Evolutionary conservation across 179 eudicot genomes (phyloP), one percentile per base, ranked within the genome.

Genomic region (Patellifolia procumbens): DNA sequence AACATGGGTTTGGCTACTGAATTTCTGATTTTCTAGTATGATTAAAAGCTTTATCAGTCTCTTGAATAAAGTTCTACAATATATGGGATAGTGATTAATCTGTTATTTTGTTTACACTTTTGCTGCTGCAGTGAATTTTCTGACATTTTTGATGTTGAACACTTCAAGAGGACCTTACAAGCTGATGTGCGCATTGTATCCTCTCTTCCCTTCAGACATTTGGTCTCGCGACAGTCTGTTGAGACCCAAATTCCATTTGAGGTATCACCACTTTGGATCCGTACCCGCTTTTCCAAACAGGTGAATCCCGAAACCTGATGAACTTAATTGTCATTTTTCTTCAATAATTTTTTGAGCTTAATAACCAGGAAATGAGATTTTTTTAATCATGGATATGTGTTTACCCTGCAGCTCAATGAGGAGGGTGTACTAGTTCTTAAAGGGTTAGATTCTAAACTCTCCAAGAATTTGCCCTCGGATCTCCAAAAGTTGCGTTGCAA

Each of bases 401-500:
- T 79, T 75, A 19, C 74, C 4, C 11, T 83, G 80, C 81, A 92
- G 96, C 79, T 91, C 19, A 85, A 85, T 65, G 86, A 86, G 80
- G 89, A 91, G 77, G 97, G 97, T 6, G 29, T 89, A 7, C 88
- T 92, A 28, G 89, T 92, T 59, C 79, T 92, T 31, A 88, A 89
- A 83, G 95, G 88, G 37, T 71, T 89, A 64, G 96, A 91, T 77
- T 92, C 96, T 66, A 91, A 87, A 78, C 96, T 92, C 76, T 85
- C 92, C 29, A 92, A 87, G 83, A 89, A 86, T 80, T 89, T 92
- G 19, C 88, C 93, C 10, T 76, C 91, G 8, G 97, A 91, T 80
- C 93, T 92, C 59, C 97, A 92, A 45, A 92, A 89, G 80, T 91
- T 92, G 68, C 75, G 88, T 22, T 92, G 97, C 82, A 92, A 92